phyloP scores from a whole-genome alignment of 305 asterid species.

The Fraxinus sp. region DNA sequence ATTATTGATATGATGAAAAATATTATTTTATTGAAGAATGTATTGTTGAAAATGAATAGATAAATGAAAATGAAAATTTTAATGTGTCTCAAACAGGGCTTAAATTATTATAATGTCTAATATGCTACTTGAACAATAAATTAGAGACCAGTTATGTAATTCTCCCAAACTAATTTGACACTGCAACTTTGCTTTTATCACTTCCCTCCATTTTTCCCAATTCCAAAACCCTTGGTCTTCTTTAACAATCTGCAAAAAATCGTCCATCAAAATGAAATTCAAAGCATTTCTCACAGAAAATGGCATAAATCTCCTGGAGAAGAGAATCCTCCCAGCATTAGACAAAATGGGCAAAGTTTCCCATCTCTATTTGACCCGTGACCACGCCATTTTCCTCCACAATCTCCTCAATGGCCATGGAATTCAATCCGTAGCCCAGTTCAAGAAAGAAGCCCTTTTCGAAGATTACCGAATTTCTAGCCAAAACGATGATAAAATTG shows the following conservation, averaged over 20 bases:
- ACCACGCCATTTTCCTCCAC: slow-evolving; percentile 86
- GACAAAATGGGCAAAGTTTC: slow-evolving; percentile 77
- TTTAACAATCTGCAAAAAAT: not conserved
- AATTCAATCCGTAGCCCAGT: slow-evolving; percentile 79
- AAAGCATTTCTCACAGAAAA: slow-evolving; percentile 74
- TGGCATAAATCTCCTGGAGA: slow-evolving; percentile 74
- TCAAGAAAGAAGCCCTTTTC: slow-evolving; percentile 61
- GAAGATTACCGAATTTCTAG: slow-evolving; percentile 75
- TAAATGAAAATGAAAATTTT: no score
- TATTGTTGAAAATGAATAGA: no score
- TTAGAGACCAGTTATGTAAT: not conserved
- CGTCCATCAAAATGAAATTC: slow-evolving; percentile 55
- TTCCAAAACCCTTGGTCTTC: not conserved
- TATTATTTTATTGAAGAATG: no score
- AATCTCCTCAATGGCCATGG: slow-evolving; percentile 83
- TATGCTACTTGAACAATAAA: not conserved
- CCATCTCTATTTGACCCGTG: slow-evolving; percentile 68
- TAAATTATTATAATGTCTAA: not conserved
- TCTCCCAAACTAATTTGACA: not conserved
- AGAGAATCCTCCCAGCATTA: slow-evolving; percentile 74
- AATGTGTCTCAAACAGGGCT: no score
- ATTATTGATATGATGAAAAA: no score
- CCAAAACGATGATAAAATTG: slow-evolving; percentile 69
- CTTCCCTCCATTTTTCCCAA: slow-evolving; percentile 10
- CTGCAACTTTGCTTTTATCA: not conserved